phyloP scores from a whole-genome alignment of 331 rosid genomes.

The Quercus lobata region DNA sequence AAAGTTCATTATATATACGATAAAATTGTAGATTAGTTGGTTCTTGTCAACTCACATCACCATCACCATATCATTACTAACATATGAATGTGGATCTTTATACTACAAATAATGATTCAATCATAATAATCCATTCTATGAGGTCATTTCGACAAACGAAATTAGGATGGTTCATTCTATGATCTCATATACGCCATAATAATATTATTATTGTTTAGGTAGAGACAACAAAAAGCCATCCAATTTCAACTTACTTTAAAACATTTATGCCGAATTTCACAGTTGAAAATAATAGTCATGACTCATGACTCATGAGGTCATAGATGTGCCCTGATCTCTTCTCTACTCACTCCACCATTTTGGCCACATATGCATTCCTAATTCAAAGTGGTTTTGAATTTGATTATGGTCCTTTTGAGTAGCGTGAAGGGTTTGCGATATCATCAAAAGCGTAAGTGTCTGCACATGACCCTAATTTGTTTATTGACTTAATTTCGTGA shows the following conservation, averaged over 20 bases:
- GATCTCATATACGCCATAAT: not conserved
- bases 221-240: not conserved
- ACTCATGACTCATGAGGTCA: not conserved
- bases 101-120: not conserved
- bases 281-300: not conserved
- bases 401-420: conserved; percentile 13
- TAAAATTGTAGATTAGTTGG: no score
- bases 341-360: not conserved
- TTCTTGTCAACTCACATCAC: not conserved
- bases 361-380: not conserved
- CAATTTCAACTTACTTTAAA: not conserved
- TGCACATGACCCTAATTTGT: no score
- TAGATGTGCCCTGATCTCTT: not conserved
- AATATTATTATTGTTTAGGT: not conserved
- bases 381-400: not conserved
- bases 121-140: not conserved
- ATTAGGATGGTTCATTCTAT: not conserved
- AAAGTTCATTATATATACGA: no score
- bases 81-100: not conserved
- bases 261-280: not conserved
- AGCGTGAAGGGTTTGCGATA: conserved; percentile 1
- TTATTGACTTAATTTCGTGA: not conserved
- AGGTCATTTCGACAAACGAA: not conserved
- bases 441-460: not conserved
- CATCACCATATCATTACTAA: not conserved